These are phyloP conservation scores for Phlyctochytrium bullatum DNA, from an alignment of 192 early-diverging fungal genomes.

Conservation along the genomic window DNA sequence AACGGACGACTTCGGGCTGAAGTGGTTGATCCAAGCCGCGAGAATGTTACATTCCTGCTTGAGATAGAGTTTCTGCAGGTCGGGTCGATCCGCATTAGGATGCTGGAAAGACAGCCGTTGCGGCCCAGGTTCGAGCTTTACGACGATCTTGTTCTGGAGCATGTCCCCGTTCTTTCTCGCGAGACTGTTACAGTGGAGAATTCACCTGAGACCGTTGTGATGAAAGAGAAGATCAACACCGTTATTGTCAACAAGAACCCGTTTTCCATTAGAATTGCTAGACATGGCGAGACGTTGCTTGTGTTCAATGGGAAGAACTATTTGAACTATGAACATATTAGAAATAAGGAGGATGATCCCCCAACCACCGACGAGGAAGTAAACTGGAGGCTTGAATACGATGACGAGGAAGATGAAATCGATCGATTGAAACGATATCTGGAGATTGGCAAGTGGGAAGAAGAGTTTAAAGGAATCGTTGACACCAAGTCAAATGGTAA, in stretches of 20 bases:
- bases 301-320: slow-evolving; percentile 78
- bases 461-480: slow-evolving; percentile 79
- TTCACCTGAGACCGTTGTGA: slow-evolving; percentile 26
- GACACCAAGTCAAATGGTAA: slow-evolving; percentile 91
- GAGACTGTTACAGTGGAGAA: slow-evolving; percentile 4
- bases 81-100: slow-evolving; percentile 24
- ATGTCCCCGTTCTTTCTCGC: background rate
- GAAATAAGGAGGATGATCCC: slow-evolving; percentile 47
- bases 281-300: background rate
- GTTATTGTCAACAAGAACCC: slow-evolving; percentile 59
- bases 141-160: background rate
- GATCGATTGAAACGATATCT: slow-evolving; percentile 44
- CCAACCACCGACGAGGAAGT: background rate
- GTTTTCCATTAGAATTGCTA: slow-evolving; percentile 29
- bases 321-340: slow-evolving; percentile 79
- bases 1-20: slow-evolving; percentile 37
- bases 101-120: slow-evolving; percentile 19
- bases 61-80: background rate
- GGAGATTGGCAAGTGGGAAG: slow-evolving; percentile 72
- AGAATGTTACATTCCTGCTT: slow-evolving; percentile 2
- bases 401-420: slow-evolving; percentile 37
- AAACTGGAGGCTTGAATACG: background rate
- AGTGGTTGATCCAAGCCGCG: slow-evolving; percentile 18
- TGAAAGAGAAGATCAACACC: slow-evolving; percentile 37
- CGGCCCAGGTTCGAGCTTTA: slow-evolving; percentile 8